Base-by-base conservation (phyloP, 2,329 filamentous ascomycete genomes). In the Pseudocercospora macadamiae region DNA sequence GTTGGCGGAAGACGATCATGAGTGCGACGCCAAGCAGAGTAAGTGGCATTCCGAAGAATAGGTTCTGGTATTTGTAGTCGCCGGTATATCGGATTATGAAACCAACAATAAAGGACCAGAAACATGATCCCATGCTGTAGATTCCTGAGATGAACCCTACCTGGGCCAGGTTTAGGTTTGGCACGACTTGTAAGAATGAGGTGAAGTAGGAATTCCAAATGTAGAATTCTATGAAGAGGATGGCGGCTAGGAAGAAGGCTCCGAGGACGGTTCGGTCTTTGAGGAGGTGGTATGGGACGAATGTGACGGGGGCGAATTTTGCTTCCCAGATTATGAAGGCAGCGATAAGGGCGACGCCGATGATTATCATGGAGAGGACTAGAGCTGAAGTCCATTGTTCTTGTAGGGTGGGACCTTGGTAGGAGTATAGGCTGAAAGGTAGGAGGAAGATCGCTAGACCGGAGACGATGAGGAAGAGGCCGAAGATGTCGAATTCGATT, bases 371-470 rank as follows among this genome's bases (percentile, higher is more conserved):
- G 56, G 68, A 69, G 54, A 79, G 71, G 56, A 79, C 75, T 55
- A 73, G 70, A 1, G 66, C 64, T 0, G 73, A 71, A 9, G 66
- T 66, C 76, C 76, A 78, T 18, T 66, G 66, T 1, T 70, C n/a
- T 56, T 66, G 7, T 7, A 73, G 67, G 21, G 56, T 59, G 3
- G 32, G 42, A 8, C 56, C 56, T 14, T 70, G 70, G 52, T 71
- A 74, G 14, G 49, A 66, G 57, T 64, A 68, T 19, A 91, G 77
- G 16, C 79, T 86, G 71, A 92, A 85, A 0, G 89, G 86, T 5
- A 92, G 80, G n/a, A 91, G 76, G 68, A 91, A 85, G 6, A 89
- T 73, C 0, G 82, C 79, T 62, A 88, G 81, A 1, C 86, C 87
- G 1, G 75, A 64, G n/a, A 56, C 52, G 16, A 73, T 54, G 2